A percentile compares a stretch with the other conserved stretches of the same genome.
These are phyloP conservation scores for Triangularia verruculosa DNA, from an alignment of 2,329 filamentous ascomycete genomes.

Conservation along the genomic window DNA sequence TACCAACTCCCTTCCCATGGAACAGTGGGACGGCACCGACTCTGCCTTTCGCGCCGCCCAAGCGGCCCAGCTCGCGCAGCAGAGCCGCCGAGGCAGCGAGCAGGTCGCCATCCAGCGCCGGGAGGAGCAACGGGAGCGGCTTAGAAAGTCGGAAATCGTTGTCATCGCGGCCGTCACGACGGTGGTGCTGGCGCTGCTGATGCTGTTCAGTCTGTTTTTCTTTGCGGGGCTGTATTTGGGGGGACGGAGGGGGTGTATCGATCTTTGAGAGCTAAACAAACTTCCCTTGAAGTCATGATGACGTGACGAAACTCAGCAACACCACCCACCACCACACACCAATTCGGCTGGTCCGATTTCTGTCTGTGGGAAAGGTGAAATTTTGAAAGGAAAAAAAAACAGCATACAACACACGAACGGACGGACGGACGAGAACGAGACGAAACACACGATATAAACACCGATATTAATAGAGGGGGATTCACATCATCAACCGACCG, in stretches of 20 bases:
- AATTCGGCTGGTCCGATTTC: neutral
- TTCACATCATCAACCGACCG: neutral
- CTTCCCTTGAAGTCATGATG: too few species aligned
- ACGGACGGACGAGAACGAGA: too few species aligned
- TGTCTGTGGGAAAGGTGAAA: too few species aligned
- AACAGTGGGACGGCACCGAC: neutral
- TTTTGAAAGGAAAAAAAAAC: neutral
- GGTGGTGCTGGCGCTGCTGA: conserved; percentile 1
- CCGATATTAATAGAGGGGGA: neutral
- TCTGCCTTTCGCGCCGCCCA: neutral
- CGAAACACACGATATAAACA: neutral
- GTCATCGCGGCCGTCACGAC: conserved; percentile 12
- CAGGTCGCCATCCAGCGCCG: neutral
- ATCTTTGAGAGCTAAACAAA: neutral
- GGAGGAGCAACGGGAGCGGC: conserved; percentile 1
- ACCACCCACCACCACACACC: neutral
- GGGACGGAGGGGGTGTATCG: conserved; percentile 6
- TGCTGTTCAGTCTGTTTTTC: conserved; percentile 19
- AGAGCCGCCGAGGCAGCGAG: neutral
- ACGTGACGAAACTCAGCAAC: neutral
- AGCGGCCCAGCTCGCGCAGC: neutral
- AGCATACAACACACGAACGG: neutral
- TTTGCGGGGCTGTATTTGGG: conserved; percentile 22
- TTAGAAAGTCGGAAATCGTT: conserved; percentile 16
- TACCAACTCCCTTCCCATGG: neutral